These are phyloP conservation scores for Rhododendron ovatum DNA, from an alignment of 148 eudicot genomes.

Conservation along the genomic window DNA sequence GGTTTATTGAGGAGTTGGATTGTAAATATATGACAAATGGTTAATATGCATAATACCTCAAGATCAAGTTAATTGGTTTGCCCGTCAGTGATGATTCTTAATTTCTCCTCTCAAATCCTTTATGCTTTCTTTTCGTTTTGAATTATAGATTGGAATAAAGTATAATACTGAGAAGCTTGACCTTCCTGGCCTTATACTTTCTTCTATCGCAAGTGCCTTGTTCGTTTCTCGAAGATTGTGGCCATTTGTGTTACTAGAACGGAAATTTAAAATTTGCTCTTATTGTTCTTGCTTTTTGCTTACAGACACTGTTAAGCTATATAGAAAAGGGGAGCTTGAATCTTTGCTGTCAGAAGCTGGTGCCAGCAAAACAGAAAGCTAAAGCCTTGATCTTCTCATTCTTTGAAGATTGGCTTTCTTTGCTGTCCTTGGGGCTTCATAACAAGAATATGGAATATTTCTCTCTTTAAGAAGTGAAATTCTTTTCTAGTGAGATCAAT, in stretches of 20 bases:
- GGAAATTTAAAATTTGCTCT: neutral
- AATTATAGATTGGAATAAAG: neutral
- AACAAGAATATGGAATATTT: conserved; percentile 2
- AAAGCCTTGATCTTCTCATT: neutral
- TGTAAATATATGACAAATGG: neutral
- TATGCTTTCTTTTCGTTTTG: neutral
- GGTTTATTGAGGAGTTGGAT: neutral
- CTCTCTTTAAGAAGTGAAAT: neutral
- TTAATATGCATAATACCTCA: neutral
- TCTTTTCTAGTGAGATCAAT: neutral
- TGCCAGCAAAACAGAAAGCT: conserved; percentile 39
- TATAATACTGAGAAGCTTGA: neutral
- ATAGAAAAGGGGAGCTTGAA: conserved; percentile 80
- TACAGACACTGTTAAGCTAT: conserved; percentile 66
- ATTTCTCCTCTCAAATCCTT: neutral
- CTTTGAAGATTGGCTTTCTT: neutral
- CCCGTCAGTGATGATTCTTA: neutral
- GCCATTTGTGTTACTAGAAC: neutral
- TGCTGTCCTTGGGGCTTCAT: conserved; percentile 1
- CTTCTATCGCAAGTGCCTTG: neutral
- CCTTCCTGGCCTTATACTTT: neutral
- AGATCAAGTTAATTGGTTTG: neutral
- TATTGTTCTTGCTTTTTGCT: neutral
- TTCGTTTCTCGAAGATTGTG: neutral
- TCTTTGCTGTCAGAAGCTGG: conserved; percentile 61